These are phyloP conservation scores for Blastocystis sp. DNA, from an alignment of 352 stramenopile genomes.

Conservation along the genomic window DNA sequence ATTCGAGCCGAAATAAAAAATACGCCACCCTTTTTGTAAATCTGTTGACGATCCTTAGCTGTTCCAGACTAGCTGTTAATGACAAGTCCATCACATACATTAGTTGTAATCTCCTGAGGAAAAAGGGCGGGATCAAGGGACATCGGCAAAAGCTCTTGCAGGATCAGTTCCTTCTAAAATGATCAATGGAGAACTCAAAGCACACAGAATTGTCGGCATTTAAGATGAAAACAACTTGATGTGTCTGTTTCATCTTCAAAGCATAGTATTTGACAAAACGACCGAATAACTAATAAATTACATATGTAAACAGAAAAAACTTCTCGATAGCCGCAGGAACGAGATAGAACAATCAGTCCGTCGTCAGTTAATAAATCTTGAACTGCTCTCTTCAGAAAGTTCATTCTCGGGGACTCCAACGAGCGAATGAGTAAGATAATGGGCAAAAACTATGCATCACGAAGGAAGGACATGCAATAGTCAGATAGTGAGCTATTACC, in stretches of 20 bases:
- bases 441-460: no score
- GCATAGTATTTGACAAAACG: conserved; percentile 66
- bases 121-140: conserved; percentile 46
- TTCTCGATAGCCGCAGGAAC: conserved; percentile 56
- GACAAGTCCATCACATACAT: background rate
- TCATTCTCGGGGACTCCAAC: background rate
- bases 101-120: conserved; percentile 46
- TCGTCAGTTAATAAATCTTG: conserved; percentile 39
- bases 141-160: background rate
- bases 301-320: background rate
- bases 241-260: conserved; percentile 25
- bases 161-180: background rate
- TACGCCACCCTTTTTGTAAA: conserved; percentile 43
- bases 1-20: conserved; percentile 43
- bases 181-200: background rate
- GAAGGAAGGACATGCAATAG: no score
- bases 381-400: conserved; percentile 58
- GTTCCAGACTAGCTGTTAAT: background rate
- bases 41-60: conserved; percentile 14
- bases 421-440: background rate
- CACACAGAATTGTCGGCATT: conserved; percentile 1
- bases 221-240: conserved; percentile 33
- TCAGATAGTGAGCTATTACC: no score
- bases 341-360: conserved; percentile 43
- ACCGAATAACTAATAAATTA: conserved; percentile 10